A percentile compares a stretch with the other conserved stretches of the same genome.
phyloP scores from a whole-genome alignment of 2,329 filamentous ascomycete genomes.

The Fusarium fracticaudum region DNA sequence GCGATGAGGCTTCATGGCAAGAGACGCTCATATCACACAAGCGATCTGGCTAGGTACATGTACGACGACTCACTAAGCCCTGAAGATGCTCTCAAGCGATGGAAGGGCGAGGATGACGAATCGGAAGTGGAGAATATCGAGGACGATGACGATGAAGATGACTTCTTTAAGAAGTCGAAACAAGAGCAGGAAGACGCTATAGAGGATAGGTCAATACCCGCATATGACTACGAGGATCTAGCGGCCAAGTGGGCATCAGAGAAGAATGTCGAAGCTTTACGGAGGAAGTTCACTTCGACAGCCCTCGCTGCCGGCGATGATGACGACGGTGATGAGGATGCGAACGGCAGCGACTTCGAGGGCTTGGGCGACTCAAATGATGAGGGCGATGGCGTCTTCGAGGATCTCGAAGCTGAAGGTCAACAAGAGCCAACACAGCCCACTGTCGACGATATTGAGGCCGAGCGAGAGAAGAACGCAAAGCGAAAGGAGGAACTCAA shows the following conservation, averaged over 20 bases:
- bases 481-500: slow-evolving; percentile 93
- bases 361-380: slow-evolving; percentile 63
- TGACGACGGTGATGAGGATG: slow-evolving; percentile 48
- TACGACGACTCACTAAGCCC: slow-evolving; percentile 85
- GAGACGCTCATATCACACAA: slow-evolving; percentile 77
- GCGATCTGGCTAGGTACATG: slow-evolving; percentile 86
- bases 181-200: slow-evolving; percentile 74
- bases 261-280: slow-evolving; percentile 79
- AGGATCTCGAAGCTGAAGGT: slow-evolving; percentile 71
- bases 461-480: slow-evolving; percentile 90
- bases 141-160: slow-evolving; percentile 64
- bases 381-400: slow-evolving; percentile 68
- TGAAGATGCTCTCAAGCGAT: slow-evolving; percentile 78
- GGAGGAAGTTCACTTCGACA: slow-evolving; percentile 78
- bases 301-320: slow-evolving; percentile 56
- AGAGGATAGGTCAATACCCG: slow-evolving; percentile 83
- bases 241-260: slow-evolving; percentile 86
- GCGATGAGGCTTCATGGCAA: slow-evolving; percentile 77
- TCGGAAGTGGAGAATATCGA: slow-evolving; percentile 68
- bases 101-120: slow-evolving; percentile 74
- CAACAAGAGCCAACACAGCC: slow-evolving; percentile 62
- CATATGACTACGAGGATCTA: slow-evolving; percentile 81
- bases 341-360: slow-evolving; percentile 62
- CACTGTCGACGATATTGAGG: slow-evolving; percentile 71
- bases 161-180: slow-evolving; percentile 72